phyloP scores from a whole-genome alignment of 164 flowering plant species.

The Platanus orientalis region DNA sequence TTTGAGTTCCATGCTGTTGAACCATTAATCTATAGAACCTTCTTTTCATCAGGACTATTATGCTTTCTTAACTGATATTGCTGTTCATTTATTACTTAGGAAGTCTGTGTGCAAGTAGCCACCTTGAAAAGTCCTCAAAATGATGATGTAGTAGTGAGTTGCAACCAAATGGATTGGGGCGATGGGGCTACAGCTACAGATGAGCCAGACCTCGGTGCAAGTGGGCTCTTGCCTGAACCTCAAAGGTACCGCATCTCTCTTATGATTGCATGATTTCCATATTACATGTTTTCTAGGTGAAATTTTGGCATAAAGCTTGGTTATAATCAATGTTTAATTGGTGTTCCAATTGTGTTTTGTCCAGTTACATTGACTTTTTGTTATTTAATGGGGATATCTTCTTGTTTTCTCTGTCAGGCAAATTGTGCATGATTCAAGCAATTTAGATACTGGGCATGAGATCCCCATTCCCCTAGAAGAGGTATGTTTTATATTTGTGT shows the following conservation, averaged over 20 bases:
- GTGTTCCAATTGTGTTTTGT: neutral
- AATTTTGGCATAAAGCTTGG: neutral
- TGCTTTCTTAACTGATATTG: neutral
- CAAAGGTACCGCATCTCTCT: constrained; percentile 9
- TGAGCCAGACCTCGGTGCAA: neutral
- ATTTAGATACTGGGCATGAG: neutral
- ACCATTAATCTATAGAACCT: neutral
- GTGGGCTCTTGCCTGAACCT: constrained; percentile 4
- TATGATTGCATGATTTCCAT: neutral
- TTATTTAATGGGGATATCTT: neutral
- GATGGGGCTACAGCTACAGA: neutral
- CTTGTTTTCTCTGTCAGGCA: constrained; percentile 10
- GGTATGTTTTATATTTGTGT: no score
- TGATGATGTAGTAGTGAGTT: constrained; percentile 5
- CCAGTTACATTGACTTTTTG: neutral
- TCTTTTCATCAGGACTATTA: neutral
- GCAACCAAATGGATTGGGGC: neutral
- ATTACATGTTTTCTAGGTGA: neutral
- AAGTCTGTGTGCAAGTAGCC: constrained; percentile 9
- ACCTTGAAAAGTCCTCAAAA: constrained; percentile 2
- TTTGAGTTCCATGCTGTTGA: no score
- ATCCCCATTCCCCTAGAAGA: constrained; percentile 4
- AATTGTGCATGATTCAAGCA: constrained; percentile 1
- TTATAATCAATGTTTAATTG: neutral
- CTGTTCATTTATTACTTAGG: constrained; percentile 11